These are phyloP conservation scores for Bacidia rubella DNA, from an alignment of 495 filamentous ascomycete species.

Conservation along the genomic window DNA sequence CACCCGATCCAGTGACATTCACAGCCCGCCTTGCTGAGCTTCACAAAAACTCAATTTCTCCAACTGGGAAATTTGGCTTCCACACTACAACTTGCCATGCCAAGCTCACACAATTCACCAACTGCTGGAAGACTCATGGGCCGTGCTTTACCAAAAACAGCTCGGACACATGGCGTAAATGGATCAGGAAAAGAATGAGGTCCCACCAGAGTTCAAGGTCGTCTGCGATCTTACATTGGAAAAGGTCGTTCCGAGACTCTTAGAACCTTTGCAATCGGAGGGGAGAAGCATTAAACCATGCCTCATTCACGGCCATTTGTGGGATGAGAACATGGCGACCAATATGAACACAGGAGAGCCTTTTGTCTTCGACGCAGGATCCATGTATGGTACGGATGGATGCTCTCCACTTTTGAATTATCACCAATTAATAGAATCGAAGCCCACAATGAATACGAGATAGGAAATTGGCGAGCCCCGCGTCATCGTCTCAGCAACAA, in stretches of 20 bases:
- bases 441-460: conserved; percentile 36
- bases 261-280: conserved; percentile 28
- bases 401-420: too few relatives aligned
- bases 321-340: conserved; percentile 31
- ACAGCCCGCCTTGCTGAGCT: conserved; percentile 25
- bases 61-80: conserved; percentile 41
- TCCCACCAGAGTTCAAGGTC: conserved; percentile 19
- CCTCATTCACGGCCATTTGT: conserved; percentile 35
- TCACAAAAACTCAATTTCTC: conserved; percentile 27
- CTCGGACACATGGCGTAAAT: conserved; percentile 20
- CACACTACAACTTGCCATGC: conserved; percentile 33
- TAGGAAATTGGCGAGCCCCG: conserved; percentile 22
- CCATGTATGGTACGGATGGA: conserved; percentile 26
- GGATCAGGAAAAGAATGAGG: conserved; percentile 24
- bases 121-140: conserved; percentile 27
- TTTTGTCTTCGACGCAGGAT: conserved; percentile 33
- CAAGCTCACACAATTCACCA: conserved; percentile 24
- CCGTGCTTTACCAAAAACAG: conserved; percentile 27
- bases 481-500: conserved; percentile 3
- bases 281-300: conserved; percentile 27
- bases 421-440: neutral
- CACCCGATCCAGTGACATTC: neutral
- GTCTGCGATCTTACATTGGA: conserved; percentile 19
- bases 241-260: conserved; percentile 27
- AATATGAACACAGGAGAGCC: conserved; percentile 22